A percentile compares a stretch with the other conserved stretches of the same genome.
Evolutionary conservation across 1,284 basidiomycete species (phyloP).

Genomic region (Hypsizygus ulmarius): DNA sequence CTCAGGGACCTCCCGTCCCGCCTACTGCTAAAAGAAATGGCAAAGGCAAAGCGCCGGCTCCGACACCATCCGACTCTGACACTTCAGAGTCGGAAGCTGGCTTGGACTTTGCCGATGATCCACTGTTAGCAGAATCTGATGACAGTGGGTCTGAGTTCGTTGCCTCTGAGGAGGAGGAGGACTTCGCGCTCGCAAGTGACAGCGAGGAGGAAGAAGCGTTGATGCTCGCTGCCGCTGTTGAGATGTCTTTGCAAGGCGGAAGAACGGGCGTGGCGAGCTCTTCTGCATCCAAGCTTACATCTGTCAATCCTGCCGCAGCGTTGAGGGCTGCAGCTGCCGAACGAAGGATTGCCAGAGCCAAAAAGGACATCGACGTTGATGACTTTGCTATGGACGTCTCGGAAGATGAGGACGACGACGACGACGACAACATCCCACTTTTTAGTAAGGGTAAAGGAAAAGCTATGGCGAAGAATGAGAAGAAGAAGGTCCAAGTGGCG

Average conservation of each 20-base stretch:
- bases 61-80: constrained; percentile 22
- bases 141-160: constrained; percentile 61
- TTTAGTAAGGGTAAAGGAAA: constrained; percentile 30
- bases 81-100: constrained; percentile 35
- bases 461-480: constrained; percentile 27
- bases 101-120: constrained; percentile 37
- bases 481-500: constrained; percentile 18
- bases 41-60: constrained; percentile 37
- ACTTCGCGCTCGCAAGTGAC: constrained; percentile 20
- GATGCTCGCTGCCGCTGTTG: constrained; percentile 57
- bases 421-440: constrained; percentile 15
- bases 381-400: constrained; percentile 27
- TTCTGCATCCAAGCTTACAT: constrained; percentile 27
- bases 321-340: constrained; percentile 55
- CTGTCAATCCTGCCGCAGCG: constrained; percentile 40
- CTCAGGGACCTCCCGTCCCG: constrained; percentile 10
- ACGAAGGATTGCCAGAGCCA: constrained; percentile 38
- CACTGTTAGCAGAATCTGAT: constrained; percentile 46
- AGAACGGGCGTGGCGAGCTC: constrained; percentile 37
- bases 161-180: constrained; percentile 37
- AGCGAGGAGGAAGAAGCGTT: constrained; percentile 49
- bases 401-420: constrained; percentile 25
- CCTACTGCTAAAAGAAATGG: constrained; percentile 31
- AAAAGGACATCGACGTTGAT: constrained; percentile 30
- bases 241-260: constrained; percentile 48